Percentiles rank a stretch among this genome's conserved stretches.
These are phyloP conservation scores for Falciphora oryzae DNA, from an alignment of 2,329 filamentous ascomycete species.

Conservation along the genomic window DNA sequence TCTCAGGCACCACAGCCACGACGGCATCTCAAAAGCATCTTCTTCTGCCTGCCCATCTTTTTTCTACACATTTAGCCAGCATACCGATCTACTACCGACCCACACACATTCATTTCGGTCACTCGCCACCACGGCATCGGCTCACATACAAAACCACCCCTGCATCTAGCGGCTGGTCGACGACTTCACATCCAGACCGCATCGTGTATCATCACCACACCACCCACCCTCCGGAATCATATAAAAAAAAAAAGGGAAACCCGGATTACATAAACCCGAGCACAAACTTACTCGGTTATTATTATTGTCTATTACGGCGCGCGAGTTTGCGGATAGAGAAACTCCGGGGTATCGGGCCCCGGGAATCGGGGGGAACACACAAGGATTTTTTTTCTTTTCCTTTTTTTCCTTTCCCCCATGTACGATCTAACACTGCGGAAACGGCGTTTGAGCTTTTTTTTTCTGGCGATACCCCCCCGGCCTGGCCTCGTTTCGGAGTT, in stretches of 20 bases:
- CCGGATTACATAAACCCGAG: not conserved
- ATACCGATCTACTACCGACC: not conserved
- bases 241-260: not conserved
- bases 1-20: not conserved
- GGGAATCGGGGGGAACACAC: not conserved
- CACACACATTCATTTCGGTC: not conserved
- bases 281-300: not conserved
- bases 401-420: not conserved
- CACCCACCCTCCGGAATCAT: not conserved
- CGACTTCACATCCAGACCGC: not conserved
- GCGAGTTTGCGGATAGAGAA: not conserved
- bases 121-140: constrained; percentile 2
- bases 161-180: not conserved
- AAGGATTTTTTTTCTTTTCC: not conserved
- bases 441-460: not conserved
- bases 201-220: not conserved
- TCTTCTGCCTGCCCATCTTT: not conserved
- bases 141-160: constrained; percentile 12
- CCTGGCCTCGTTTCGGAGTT: not conserved
- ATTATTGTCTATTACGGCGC: constrained; percentile 1
- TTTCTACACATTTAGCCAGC: not conserved
- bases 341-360: not conserved
- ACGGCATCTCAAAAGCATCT: not conserved
- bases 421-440: not conserved
- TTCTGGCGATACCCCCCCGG: not conserved